Evolutionary conservation across 2,329 filamentous ascomycete species (phyloP).

Genomic region (Endoconidiophora polonica): DNA sequence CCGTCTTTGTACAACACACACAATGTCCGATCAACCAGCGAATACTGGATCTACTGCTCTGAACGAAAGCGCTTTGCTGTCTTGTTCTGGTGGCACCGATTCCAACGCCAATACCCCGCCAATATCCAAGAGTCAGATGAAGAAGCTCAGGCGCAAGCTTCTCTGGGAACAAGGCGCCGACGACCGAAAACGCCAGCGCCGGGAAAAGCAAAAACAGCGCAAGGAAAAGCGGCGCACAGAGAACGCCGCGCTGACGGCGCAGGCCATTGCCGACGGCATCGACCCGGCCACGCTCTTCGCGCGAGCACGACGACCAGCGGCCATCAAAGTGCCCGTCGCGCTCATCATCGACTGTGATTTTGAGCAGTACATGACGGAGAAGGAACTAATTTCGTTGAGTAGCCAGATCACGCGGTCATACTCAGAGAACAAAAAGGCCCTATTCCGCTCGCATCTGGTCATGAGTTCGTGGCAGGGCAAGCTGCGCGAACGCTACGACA

Average conservation of each 20-base stretch:
- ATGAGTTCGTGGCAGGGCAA: conserved; percentile 64
- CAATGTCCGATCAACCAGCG: conserved; percentile 5
- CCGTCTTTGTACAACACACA: background rate
- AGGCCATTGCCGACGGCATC: conserved; percentile 25
- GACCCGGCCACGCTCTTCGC: conserved; percentile 23
- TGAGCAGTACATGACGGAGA: conserved; percentile 74
- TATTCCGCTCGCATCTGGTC: conserved; percentile 53
- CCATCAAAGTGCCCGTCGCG: conserved; percentile 52
- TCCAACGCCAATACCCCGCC: conserved; percentile 13
- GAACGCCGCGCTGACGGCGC: conserved; percentile 32
- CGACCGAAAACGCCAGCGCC: conserved; percentile 35
- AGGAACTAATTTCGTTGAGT: conserved; percentile 67
- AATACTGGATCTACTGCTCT: background rate
- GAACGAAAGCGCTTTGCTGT: background rate
- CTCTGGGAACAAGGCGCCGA: conserved; percentile 60
- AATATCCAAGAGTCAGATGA: conserved; percentile 74
- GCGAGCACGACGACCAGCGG: conserved; percentile 19
- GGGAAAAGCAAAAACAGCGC: conserved; percentile 35
- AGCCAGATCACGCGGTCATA: conserved; percentile 78
- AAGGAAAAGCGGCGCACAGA: conserved; percentile 33
- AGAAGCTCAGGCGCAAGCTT: conserved; percentile 56
- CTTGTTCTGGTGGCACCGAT: background rate
- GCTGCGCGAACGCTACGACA: conserved; percentile 66
- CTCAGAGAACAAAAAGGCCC: conserved; percentile 62
- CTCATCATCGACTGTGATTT: conserved; percentile 86